These are phyloP conservation scores for Microstegium vimineum DNA, from an alignment of 176 grass and related monocot species.

Conservation along the genomic window DNA sequence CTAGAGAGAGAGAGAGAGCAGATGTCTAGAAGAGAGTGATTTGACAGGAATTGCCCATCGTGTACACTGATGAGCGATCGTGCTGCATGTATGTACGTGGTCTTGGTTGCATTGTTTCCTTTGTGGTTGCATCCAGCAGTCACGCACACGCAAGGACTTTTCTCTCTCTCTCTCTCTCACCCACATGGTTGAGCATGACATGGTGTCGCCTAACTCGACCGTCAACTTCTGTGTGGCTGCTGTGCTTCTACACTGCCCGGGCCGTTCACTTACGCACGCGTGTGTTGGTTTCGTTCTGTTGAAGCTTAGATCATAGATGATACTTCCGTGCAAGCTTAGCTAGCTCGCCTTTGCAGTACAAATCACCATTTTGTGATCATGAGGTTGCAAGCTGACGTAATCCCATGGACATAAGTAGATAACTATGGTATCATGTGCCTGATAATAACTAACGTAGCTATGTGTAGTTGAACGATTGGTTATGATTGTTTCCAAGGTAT, in stretches of 20 bases:
- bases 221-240: constrained; percentile 8
- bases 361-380: background rate
- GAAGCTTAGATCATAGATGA: background rate
- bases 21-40: background rate
- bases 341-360: background rate
- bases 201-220: background rate
- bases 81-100: background rate
- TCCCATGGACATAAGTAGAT: background rate
- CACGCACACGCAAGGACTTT: no score
- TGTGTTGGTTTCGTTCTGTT: background rate
- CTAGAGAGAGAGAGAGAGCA: no score
- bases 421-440: background rate
- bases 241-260: background rate
- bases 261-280: background rate
- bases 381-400: background rate
- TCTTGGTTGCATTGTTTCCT: background rate
- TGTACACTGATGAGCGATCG: background rate
- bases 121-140: background rate
- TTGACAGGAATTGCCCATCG: background rate
- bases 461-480: background rate
- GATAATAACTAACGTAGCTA: background rate
- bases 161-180: no score
- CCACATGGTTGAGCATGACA: background rate
- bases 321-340: background rate
- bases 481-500: background rate